Evolutionary conservation across 208 protist species (phyloP).

Genomic region (Leishmania guyanensis): DNA sequence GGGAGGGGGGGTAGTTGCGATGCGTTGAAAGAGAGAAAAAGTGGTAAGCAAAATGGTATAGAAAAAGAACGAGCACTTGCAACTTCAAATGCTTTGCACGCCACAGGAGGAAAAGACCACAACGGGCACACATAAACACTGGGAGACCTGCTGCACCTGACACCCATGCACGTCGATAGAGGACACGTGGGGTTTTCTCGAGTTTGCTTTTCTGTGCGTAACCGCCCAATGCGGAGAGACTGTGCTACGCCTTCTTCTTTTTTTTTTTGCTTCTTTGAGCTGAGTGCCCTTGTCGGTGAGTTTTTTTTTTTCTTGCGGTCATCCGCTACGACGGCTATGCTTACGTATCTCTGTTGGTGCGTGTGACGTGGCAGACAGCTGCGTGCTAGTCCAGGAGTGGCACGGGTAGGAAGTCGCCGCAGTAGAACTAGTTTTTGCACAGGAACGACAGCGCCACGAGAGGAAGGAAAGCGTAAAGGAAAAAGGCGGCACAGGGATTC

Average conservation of each 20-base stretch:
- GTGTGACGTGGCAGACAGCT: not conserved
- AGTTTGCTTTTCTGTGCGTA: not conserved
- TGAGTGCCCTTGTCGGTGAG: not conserved
- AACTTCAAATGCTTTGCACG: not conserved
- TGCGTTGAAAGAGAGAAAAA: not conserved
- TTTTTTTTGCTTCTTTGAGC: conserved; percentile 2
- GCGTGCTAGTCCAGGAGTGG: not conserved
- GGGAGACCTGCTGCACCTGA: not conserved
- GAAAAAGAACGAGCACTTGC: not conserved
- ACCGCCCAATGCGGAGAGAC: too few relatives aligned
- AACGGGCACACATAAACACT: not conserved
- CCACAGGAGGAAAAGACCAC: not conserved
- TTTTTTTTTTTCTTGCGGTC: not conserved
- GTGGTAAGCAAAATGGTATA: not conserved
- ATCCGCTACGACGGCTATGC: not conserved
- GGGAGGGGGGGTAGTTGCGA: not conserved
- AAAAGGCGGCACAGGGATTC: not conserved
- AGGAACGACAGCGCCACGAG: not conserved
- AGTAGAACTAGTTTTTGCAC: not conserved
- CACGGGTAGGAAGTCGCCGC: not conserved
- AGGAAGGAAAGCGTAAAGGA: not conserved
- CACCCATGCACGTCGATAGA: not conserved
- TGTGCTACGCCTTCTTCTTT: not conserved
- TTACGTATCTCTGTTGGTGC: not conserved
- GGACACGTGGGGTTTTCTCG: not conserved